A percentile compares a stretch with the other conserved stretches of the same genome.
These are phyloP conservation scores for Saccharomycopsis babjevae DNA, from an alignment of 805 yeast genomes.

Conservation along the genomic window DNA sequence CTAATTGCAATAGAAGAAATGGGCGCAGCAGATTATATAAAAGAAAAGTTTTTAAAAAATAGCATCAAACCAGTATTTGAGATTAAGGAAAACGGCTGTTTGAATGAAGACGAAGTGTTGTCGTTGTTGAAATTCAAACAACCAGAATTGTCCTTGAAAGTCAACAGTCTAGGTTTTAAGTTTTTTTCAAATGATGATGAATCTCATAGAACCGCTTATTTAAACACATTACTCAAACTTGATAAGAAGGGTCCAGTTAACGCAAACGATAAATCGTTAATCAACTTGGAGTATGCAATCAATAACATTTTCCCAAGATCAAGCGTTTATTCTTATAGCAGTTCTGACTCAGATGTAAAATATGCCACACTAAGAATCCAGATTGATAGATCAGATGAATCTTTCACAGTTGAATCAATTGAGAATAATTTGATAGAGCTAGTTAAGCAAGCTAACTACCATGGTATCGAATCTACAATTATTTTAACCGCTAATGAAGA, in stretches of 20 bases:
- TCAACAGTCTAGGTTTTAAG: neutral
- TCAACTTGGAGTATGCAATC: slow-evolving; percentile 2
- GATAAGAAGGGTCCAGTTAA: neutral
- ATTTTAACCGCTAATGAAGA: neutral
- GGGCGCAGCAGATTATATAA: neutral
- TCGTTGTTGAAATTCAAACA: slow-evolving; percentile 1
- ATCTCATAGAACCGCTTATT: neutral
- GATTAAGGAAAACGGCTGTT: neutral
- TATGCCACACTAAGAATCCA: neutral
- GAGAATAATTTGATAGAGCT: slow-evolving; percentile 1
- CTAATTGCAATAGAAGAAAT: slow-evolving; percentile 5
- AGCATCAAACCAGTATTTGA: neutral
- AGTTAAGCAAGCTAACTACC: slow-evolving; percentile 6
- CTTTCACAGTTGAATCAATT: neutral
- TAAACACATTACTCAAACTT: neutral
- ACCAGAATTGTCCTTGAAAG: slow-evolving; percentile 3
- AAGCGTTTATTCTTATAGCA: neutral
- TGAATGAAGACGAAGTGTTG: neutral
- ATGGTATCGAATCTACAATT: slow-evolving; percentile 12
- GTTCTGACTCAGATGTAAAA: slow-evolving; percentile 7
- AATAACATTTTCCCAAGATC: slow-evolving; percentile 7
- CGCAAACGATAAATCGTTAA: slow-evolving; percentile 1
- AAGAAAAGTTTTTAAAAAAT: neutral
- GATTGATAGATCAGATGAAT: neutral
- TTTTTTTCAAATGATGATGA: slow-evolving; percentile 5